Percentiles rank a stretch among this genome's conserved stretches.
These are phyloP conservation scores for Bremia lactucae DNA, from an alignment of 352 stramenopile species.

Conservation along the genomic window DNA sequence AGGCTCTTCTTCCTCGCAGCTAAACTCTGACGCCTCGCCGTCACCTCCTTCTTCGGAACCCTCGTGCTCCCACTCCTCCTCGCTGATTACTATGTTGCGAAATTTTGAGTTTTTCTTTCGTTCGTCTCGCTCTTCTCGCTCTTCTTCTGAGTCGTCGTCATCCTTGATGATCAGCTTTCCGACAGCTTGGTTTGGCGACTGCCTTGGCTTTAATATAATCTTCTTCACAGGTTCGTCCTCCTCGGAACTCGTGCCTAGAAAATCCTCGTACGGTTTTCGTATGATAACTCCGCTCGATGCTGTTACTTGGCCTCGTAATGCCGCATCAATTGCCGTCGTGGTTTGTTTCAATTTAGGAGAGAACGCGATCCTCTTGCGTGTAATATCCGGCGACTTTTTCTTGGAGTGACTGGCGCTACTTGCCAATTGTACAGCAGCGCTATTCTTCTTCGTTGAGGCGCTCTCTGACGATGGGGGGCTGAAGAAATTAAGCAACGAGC, in stretches of 20 bases:
- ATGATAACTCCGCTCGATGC: conserved; percentile 7
- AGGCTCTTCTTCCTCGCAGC: conserved; percentile 36
- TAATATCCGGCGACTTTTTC: conserved; percentile 11
- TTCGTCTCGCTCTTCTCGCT: conserved; percentile 14
- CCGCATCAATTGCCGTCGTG: conserved; percentile 7
- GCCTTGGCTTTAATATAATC: conserved; percentile 8
- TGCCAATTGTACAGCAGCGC: neutral
- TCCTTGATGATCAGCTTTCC: conserved; percentile 70
- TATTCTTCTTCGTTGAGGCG: conserved; percentile 24
- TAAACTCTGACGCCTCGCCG: conserved; percentile 51
- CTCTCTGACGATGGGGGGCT: conserved; percentile 40
- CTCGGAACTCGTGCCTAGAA: conserved; percentile 59
- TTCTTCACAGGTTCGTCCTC: conserved; percentile 16
- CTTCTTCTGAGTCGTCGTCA: conserved; percentile 65
- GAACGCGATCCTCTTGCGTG: conserved; percentile 64
- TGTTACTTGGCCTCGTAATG: conserved; percentile 7
- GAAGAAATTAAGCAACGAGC: conserved; percentile 81
- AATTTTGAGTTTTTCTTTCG: conserved; percentile 12
- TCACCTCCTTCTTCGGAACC: conserved; percentile 17
- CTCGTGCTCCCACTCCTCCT: conserved; percentile 45
- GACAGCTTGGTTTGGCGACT: conserved; percentile 22
- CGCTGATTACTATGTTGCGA: conserved; percentile 31
- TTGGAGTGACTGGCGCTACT: conserved; percentile 6
- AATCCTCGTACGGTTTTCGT: conserved; percentile 63
- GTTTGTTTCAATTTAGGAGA: conserved; percentile 39